Conservation (phyloP, 2,329 filamentous ascomycete species). For the Nemania abortiva region DNA sequence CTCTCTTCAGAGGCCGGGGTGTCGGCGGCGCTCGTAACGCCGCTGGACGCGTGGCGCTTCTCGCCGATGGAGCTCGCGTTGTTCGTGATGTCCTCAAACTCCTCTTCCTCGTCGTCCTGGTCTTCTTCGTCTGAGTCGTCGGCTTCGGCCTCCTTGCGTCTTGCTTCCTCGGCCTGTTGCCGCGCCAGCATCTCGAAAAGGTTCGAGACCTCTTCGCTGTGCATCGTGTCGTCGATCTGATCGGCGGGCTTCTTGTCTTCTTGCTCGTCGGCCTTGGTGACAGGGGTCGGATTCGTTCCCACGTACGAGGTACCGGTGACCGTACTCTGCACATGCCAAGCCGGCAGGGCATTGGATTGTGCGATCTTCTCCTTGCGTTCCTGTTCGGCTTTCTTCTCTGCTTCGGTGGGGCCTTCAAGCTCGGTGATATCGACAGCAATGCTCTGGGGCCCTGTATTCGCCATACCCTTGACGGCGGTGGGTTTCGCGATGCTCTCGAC, state of each 20-base stretch:
- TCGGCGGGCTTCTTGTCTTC: slow-evolving; percentile 61
- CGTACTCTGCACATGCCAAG: slow-evolving; percentile 79
- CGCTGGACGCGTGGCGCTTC: slow-evolving; percentile 49
- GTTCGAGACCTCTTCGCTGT: slow-evolving; percentile 71
- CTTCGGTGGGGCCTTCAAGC: slow-evolving; percentile 73
- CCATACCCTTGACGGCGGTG: slow-evolving; percentile 76
- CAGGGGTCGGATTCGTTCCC: slow-evolving; percentile 47
- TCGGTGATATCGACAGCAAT: slow-evolving; percentile 78
- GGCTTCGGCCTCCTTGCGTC: slow-evolving; percentile 62
- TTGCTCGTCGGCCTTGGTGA: slow-evolving; percentile 59
- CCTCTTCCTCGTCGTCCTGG: slow-evolving; percentile 46
- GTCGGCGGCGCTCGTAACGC: slow-evolving; percentile 50
- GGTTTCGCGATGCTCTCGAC: slow-evolving; percentile 68
- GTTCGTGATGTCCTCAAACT: slow-evolving; percentile 54
- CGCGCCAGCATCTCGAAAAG: slow-evolving; percentile 76
- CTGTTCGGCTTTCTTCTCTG: slow-evolving; percentile 73
- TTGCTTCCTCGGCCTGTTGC: slow-evolving; percentile 64
- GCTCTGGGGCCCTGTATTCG: slow-evolving; percentile 74
- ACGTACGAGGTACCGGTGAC: slow-evolving; percentile 72
- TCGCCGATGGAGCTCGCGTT: slow-evolving; percentile 46
- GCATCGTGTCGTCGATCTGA: slow-evolving; percentile 58
- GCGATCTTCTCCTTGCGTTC: slow-evolving; percentile 74
- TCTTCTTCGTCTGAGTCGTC: slow-evolving; percentile 54
- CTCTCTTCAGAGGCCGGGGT: slow-evolving; percentile 55
- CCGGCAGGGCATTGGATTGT: slow-evolving; percentile 75